Base-by-base conservation (phyloP, 768 basidiomycete genomes). In the Cantharellus cinnabarinus region DNA sequence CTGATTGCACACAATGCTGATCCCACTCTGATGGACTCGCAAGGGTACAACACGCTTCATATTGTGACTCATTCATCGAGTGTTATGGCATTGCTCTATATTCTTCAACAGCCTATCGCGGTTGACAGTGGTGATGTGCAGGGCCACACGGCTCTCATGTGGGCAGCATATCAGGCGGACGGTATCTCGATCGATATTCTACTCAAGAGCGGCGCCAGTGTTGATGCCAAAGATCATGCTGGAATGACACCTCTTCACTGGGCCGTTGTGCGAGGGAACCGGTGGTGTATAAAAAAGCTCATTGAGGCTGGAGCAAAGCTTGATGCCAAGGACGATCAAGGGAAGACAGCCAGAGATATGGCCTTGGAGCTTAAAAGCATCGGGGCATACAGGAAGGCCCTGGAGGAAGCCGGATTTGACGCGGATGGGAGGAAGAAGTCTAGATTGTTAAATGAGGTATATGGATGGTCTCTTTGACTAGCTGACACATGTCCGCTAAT, bases 101-200 rank as follows among this genome's bases (percentile, higher is more conserved):
- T 95, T 35, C 76, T 98, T 3, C 89, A 94, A 67, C 93, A 97
- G 68, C 91, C 93, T 2, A 79, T 99, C 62, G 83, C 81, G 50
- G 84, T 97, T 60, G 95, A 99, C 68, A 83, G 84, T 53, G 78
- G 82, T 44, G 95, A 99, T 69, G 75, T 82, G 1, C 85, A 89
- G 65, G 95, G 95, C 0, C 95, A 98, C 67, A 95, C 94, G 0
- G 77, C 88, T 0, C 76, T 98, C 56, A 95, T 97, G 89, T 99
- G 95, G 95, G 95, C 95, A 3, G 89, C 90, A 4, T 99, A 98
- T 70, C 95, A 99, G 68, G 95, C 95, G 52, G 95, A 99, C 67
- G 91, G 90, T 2, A 78, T 98, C 41, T 89, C 87, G 2, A 91
- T 98, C 3, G 91, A 97, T 63, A 70, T 98, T 52, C 71, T 99